Evolutionary conservation across 2,329 filamentous ascomycete species (phyloP).

Genomic region (Penicillium nordicum): DNA sequence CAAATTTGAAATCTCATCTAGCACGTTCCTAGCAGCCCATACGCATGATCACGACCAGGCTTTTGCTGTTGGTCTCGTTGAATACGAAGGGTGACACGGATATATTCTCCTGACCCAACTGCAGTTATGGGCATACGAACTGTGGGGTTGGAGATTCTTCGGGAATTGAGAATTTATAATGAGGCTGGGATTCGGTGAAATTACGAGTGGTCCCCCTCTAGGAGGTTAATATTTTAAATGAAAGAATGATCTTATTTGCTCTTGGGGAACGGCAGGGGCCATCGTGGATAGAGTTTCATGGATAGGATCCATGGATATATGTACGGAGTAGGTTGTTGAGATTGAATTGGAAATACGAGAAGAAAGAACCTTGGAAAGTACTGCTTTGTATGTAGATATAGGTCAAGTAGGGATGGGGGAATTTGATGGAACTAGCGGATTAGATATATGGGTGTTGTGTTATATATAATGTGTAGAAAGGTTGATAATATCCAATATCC

Average conservation of each 20-base stretch:
- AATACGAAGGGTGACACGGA: slow-evolving; percentile 57
- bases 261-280: too few relatives aligned
- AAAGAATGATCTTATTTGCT: not conserved
- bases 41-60: slow-evolving; percentile 68
- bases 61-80: slow-evolving; percentile 64
- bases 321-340: too few relatives aligned
- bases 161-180: not conserved
- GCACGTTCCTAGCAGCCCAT: slow-evolving; percentile 78
- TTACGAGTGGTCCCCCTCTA: not conserved
- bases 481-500: not conserved
- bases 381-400: too few relatives aligned
- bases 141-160: not conserved
- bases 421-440: not conserved
- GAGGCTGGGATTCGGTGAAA: not conserved
- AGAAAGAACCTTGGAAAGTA: not conserved
- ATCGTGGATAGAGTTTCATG: not conserved
- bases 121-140: not conserved
- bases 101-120: slow-evolving; percentile 49
- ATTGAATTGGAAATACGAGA: not conserved
- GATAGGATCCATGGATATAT: too few relatives aligned
- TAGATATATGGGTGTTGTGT: not conserved
- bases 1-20: slow-evolving; percentile 64
- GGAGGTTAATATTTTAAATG: not conserved
- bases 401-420: too few relatives aligned
- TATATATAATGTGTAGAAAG: not conserved